phyloP scores from a whole-genome alignment of 2,329 filamentous ascomycete genomes.

The Talaromyces sp. region DNA sequence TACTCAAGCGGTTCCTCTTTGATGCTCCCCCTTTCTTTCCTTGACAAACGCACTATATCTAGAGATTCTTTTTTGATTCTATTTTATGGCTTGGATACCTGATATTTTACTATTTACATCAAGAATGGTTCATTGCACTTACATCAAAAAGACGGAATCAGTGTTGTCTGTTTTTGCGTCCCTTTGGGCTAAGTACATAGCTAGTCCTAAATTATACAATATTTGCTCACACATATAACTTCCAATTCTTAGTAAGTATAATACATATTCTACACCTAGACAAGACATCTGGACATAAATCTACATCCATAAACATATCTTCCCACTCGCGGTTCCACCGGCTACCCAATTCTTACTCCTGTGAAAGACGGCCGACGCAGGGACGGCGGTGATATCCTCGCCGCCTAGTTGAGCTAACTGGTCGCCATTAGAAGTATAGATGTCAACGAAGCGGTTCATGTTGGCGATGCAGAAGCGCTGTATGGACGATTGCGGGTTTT shows the following conservation, averaged over 20 bases:
- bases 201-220: background rate
- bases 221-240: background rate
- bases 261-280: background rate
- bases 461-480: slow-evolving; percentile 92
- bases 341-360: slow-evolving; percentile 86
- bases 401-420: slow-evolving; percentile 87
- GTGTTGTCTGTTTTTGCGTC: background rate
- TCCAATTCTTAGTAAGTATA: background rate
- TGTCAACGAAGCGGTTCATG: slow-evolving; percentile 95
- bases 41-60: background rate
- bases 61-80: background rate
- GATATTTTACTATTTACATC: background rate
- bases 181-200: background rate
- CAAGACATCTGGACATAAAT: background rate
- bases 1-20: background rate
- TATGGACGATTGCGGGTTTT: slow-evolving; percentile 70
- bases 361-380: slow-evolving; percentile 88
- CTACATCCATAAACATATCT: slow-evolving; percentile 86
- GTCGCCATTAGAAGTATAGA: slow-evolving; percentile 77
- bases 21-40: background rate
- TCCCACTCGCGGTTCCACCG: slow-evolving; percentile 86
- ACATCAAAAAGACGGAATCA: slow-evolving; percentile 7
- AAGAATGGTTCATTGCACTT: slow-evolving; percentile 5
- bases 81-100: background rate
- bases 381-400: slow-evolving; percentile 90